Conservation (phyloP, 2,329 filamentous ascomycete genomes). For the Fusarium sp. region DNA sequence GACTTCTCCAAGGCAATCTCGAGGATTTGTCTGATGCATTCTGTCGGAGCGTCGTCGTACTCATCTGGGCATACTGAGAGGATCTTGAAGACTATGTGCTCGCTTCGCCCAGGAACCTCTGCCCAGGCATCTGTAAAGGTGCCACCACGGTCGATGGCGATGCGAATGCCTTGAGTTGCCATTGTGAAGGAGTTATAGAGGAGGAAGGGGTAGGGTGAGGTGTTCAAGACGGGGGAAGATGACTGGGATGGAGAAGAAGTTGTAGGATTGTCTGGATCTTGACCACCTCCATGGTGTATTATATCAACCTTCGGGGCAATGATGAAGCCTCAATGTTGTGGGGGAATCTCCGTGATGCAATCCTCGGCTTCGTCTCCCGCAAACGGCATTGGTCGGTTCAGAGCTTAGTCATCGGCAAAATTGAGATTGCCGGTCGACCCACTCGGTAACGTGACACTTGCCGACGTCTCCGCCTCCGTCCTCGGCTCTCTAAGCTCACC, state of each 20-base stretch:
- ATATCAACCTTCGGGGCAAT: conserved; percentile 15
- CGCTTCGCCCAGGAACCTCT: conserved; percentile 30
- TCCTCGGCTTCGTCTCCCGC: background rate
- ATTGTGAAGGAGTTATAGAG: background rate
- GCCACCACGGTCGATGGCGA: conserved; percentile 45
- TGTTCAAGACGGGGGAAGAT: background rate
- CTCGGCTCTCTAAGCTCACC: conserved; percentile 9
- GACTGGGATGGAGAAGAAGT: background rate
- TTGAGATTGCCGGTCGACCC: background rate
- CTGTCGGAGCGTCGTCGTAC: conserved; percentile 79
- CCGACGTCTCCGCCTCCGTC: conserved; percentile 24
- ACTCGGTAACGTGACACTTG: conserved; percentile 17
- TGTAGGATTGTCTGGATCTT: background rate
- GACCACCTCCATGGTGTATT: conserved; percentile 29
- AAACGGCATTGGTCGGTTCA: conserved; percentile 1
- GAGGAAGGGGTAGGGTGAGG: too few relatives aligned
- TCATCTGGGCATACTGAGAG: conserved; percentile 72
- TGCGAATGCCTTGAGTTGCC: conserved; percentile 41
- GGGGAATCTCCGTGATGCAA: background rate
- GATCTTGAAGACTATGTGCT: conserved; percentile 43
- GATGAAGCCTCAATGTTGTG: conserved; percentile 4
- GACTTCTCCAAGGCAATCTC: conserved; percentile 48
- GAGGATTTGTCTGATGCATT: conserved; percentile 71
- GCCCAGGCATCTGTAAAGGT: conserved; percentile 46
- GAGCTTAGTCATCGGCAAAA: conserved; percentile 28